These are phyloP conservation scores for Gracilaria gracilis DNA, from an alignment of 23 red algal genomes.

Conservation along the genomic window DNA sequence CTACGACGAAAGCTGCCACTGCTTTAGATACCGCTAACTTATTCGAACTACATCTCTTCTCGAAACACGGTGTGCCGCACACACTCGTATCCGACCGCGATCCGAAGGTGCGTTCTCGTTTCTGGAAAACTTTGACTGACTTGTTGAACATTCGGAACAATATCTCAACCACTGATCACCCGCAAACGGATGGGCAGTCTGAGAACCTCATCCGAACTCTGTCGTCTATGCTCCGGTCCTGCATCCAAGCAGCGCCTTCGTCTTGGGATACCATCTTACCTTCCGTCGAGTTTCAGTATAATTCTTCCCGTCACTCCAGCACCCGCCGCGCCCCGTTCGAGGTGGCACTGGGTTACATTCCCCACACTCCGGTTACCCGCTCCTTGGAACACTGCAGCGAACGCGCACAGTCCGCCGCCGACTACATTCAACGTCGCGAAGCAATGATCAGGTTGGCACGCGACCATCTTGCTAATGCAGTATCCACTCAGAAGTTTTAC, in stretches of 20 bases:
- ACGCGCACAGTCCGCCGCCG: background rate
- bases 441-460: constrained; percentile 4
- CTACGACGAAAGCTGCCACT: background rate
- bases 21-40: background rate
- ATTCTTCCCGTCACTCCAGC: constrained; percentile 2
- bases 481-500: background rate
- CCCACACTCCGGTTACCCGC: background rate
- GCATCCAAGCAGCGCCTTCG: background rate
- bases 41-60: background rate
- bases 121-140: constrained; percentile 5
- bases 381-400: background rate
- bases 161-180: constrained; percentile 32
- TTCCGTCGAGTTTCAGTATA: constrained; percentile 34
- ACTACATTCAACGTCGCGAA: background rate
- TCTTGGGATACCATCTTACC: background rate
- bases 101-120: background rate
- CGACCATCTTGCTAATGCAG: background rate
- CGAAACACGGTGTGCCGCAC: background rate
- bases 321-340: constrained; percentile 32
- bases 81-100: constrained; percentile 7
- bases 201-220: constrained; percentile 37
- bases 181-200: constrained; percentile 39
- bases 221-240: constrained; percentile 12
- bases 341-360: background rate
- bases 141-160: constrained; percentile 2